Evolutionary conservation across 768 basidiomycete species (phyloP).

Genomic region (Phanerochaete carnosa): DNA sequence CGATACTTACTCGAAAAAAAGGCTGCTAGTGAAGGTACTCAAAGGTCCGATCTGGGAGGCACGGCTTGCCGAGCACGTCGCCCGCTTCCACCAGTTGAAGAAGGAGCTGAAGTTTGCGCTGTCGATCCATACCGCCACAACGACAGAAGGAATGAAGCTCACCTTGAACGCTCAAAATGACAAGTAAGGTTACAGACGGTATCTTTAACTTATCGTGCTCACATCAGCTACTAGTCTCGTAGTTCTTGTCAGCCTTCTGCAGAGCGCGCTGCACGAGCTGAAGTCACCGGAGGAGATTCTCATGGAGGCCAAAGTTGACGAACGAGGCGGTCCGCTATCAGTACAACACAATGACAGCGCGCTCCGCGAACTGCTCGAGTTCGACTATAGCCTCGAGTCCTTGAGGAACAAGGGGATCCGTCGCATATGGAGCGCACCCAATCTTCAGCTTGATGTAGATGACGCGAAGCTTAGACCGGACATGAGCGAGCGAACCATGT

Average conservation of each 20-base stretch:
- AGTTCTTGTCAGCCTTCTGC: background rate
- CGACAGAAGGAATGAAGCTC: background rate
- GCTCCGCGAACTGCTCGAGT: conserved; percentile 5
- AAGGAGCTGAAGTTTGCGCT: conserved; percentile 35
- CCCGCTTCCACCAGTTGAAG: conserved; percentile 32
- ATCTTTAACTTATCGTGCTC: background rate
- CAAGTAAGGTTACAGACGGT: conserved; percentile 4
- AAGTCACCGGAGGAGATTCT: conserved; percentile 1
- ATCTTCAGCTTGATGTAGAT: background rate
- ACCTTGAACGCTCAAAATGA: conserved; percentile 1
- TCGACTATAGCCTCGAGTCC: background rate
- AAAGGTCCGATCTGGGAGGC: conserved; percentile 34
- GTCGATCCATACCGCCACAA: conserved; percentile 31
- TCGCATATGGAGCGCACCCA: background rate
- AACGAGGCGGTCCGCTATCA: conserved; percentile 2
- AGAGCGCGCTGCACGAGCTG: background rate
- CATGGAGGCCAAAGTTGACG: conserved; percentile 3
- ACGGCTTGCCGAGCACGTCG: conserved; percentile 31
- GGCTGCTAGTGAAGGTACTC: conserved; percentile 34
- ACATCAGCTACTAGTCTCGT: background rate
- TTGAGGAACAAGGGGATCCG: background rate
- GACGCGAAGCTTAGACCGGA: background rate
- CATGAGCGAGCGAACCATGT: conserved; percentile 6
- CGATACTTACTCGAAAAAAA: conserved; percentile 42
- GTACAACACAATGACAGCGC: conserved; percentile 4